Evolutionary conservation across 108 stramenopile genomes (phyloP), one percentile per base, ranked within the genome.

Genomic region (Cyclotella distinguenda): DNA sequence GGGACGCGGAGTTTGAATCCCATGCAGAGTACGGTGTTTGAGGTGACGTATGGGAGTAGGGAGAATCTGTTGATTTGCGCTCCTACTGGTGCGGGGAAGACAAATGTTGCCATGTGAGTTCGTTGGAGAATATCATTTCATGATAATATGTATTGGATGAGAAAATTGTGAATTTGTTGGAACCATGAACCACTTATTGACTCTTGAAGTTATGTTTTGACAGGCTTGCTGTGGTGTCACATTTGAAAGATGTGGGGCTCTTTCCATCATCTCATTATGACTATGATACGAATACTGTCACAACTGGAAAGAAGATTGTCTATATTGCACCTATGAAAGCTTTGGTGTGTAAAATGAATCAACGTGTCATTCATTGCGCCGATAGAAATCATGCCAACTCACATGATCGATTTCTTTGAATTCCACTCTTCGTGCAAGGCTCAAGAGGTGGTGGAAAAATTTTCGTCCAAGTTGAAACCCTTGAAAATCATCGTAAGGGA

Each of bases 281-380:
- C 6, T 48, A 74, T 38, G 50, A 74, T 42, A 77, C 76, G 1
- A 53, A 73, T 0, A 19, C n/a, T n/a, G n/a, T 85, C 30, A 82
- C 78, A 13, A 78, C 85, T 6, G 94, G 87, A 9, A 54, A 65
- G 46, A 91, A 91, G 53, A 94, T 95, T 46, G 92, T 98, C 15
- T 99, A 99, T 70, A 95, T 99, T 48, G 99, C 99, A 1, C 99
- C 99, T 1, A 98, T 99, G 98, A 99, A 99, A 70, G 99, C 99
- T 3, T 86, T 99, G 66, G 50, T 52, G 16, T 10, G 50, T 30
- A 2, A 13, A 52, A 1, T 28, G 2, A 12, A n/a, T 12, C 26
- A 12, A 30, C 15, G 4, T 16, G 1, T 28, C 15, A 1, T 8
- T 11, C 2, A 32, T 31, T 3, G 16, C 27, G n/a, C n/a, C n/a